These are phyloP conservation scores for Monosporascus ibericus DNA, from an alignment of 2,329 filamentous ascomycete species.

Conservation along the genomic window DNA sequence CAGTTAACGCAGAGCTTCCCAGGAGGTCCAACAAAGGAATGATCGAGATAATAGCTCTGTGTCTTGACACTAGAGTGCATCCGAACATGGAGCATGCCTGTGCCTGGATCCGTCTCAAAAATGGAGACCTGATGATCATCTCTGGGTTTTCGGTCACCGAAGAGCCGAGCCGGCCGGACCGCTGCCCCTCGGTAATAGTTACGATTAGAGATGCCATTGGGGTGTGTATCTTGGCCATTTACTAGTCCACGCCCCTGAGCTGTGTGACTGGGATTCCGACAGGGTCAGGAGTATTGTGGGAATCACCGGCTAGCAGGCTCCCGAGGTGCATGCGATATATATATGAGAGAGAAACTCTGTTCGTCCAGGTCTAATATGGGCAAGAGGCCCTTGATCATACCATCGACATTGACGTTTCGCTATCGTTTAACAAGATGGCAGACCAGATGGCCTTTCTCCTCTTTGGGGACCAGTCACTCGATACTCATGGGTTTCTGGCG, in stretches of 20 bases:
- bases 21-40: not conserved
- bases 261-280: not conserved
- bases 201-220: constrained; percentile 17
- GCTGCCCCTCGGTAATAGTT: constrained; percentile 24
- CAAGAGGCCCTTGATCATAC: constrained; percentile 10
- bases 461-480: constrained; percentile 66
- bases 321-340: not conserved
- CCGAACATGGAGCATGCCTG: not conserved
- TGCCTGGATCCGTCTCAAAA: constrained; percentile 19
- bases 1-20: not conserved
- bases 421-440: constrained; percentile 31
- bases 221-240: not conserved
- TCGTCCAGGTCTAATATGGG: not conserved
- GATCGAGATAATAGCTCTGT: not conserved
- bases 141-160: constrained; percentile 40
- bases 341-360: not conserved
- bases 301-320: not conserved
- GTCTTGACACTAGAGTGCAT: not conserved
- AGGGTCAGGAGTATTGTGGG: constrained; percentile 1
- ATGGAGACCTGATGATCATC: constrained; percentile 30
- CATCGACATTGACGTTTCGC: constrained; percentile 13
- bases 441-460: constrained; percentile 51
- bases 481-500: constrained; percentile 58
- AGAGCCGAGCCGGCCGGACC: constrained; percentile 30
- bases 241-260: not conserved